Percentiles rank a stretch among this genome's conserved stretches.
phyloP scores from a whole-genome alignment of 805 yeast genomes.

The Cyberlindnera samutprakarnensis region DNA sequence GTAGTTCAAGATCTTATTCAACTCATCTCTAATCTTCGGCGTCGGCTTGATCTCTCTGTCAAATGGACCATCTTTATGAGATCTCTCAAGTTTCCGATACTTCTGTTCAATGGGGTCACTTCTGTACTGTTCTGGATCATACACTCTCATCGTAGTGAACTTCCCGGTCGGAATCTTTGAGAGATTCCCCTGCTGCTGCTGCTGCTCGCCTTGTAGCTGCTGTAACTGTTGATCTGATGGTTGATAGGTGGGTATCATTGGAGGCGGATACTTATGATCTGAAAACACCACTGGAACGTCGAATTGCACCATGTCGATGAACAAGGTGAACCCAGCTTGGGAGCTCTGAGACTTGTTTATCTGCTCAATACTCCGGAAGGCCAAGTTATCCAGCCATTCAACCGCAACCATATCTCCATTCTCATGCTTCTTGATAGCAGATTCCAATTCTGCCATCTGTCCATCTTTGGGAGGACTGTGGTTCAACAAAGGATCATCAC shows the following conservation, averaged over 20 bases:
- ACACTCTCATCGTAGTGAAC: slow-evolving; percentile 33
- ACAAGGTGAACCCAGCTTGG: slow-evolving; percentile 30
- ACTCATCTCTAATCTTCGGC: slow-evolving; percentile 68
- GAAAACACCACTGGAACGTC: slow-evolving; percentile 68
- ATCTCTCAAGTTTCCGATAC: slow-evolving; percentile 76
- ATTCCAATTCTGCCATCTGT: slow-evolving; percentile 43
- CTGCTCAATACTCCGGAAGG: slow-evolving; percentile 42
- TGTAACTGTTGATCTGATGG: slow-evolving; percentile 33
- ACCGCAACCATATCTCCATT: slow-evolving; percentile 53
- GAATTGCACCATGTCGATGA: slow-evolving; percentile 55
- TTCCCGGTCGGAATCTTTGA: slow-evolving; percentile 25
- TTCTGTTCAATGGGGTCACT: slow-evolving; percentile 86
- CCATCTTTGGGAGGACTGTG: slow-evolving; percentile 10
- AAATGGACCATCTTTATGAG: slow-evolving; percentile 65
- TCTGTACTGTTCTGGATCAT: slow-evolving; percentile 61
- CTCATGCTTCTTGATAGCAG: slow-evolving; percentile 52
- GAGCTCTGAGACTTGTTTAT: slow-evolving; percentile 16
- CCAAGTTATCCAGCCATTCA: slow-evolving; percentile 70
- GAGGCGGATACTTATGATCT: slow-evolving; percentile 39
- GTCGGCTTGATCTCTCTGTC: slow-evolving; percentile 88
- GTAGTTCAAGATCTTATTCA: slow-evolving; percentile 58
- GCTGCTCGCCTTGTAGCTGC: not conserved
- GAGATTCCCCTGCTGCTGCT: slow-evolving; percentile 8
- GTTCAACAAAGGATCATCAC: not conserved
- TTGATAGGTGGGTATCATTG: slow-evolving; percentile 29